A percentile compares a stretch with the other conserved stretches of the same genome.
Conservation (phyloP, 2,329 filamentous ascomycete genomes). For the Neonectria magnoliae region DNA sequence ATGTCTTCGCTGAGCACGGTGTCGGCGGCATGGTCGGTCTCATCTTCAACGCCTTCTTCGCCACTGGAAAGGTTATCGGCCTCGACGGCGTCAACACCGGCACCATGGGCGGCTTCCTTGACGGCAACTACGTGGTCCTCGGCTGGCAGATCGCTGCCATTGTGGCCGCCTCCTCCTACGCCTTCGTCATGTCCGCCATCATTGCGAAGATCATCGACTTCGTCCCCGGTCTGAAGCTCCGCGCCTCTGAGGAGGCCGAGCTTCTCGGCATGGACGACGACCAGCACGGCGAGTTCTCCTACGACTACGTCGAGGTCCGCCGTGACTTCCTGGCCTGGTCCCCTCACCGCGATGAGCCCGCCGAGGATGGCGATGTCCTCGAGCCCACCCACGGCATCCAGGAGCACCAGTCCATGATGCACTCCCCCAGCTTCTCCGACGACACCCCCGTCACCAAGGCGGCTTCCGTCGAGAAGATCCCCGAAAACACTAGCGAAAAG, state of each 20-base stretch:
- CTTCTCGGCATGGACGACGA: conserved; percentile 90
- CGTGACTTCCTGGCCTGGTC: conserved; percentile 91
- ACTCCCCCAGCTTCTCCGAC: conserved; percentile 44
- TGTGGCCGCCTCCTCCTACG: conserved; percentile 70
- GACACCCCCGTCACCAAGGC: conserved; percentile 36
- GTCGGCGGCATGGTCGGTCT: conserved; percentile 75
- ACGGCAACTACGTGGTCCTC: conserved; percentile 77
- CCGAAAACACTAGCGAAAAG: conserved; percentile 28
- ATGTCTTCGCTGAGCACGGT: conserved; percentile 77
- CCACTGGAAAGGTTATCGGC: conserved; percentile 74
- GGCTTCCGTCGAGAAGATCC: conserved; percentile 31
- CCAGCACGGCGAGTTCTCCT: conserved; percentile 89
- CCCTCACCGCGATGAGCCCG: conserved; percentile 74
- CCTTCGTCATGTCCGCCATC: conserved; percentile 77
- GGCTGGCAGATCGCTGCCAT: conserved; percentile 86
- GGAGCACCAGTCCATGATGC: conserved; percentile 64
- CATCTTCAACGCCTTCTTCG: conserved; percentile 79
- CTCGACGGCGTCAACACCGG: conserved; percentile 81
- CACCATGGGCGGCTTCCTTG: conserved; percentile 74
- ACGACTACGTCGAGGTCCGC: conserved; percentile 90
- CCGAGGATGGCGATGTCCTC: conserved; percentile 65
- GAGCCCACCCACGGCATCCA: conserved; percentile 77
- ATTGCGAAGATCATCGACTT: conserved; percentile 80
- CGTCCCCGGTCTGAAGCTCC: conserved; percentile 81
- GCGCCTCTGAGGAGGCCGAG: conserved; percentile 83